Conservation (phyloP, 495 filamentous ascomycete species). For the Bathelium albidoporum region DNA sequence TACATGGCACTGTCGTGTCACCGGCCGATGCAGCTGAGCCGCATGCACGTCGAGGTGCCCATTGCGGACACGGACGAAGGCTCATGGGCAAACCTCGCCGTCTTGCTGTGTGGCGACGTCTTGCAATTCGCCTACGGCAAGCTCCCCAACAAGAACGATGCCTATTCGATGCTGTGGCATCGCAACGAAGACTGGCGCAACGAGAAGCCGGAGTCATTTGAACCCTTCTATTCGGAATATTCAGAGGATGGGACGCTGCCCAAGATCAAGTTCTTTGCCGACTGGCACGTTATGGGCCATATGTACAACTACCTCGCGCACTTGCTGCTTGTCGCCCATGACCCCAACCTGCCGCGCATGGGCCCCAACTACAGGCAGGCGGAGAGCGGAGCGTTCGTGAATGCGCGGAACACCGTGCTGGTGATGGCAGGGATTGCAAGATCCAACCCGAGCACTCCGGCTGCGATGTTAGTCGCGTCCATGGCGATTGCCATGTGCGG, state of each 20-base stretch:
- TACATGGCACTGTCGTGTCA: background rate
- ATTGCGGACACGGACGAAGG: background rate
- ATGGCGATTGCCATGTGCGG: slow-evolving; percentile 30
- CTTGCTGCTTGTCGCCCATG: background rate
- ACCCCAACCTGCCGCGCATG: background rate
- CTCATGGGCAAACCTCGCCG: background rate
- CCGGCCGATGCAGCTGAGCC: background rate
- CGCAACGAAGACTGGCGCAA: background rate
- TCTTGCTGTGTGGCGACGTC: background rate
- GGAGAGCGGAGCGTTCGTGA: slow-evolving; percentile 10
- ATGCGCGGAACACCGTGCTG: slow-evolving; percentile 7
- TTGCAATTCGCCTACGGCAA: background rate
- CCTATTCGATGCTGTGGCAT: background rate
- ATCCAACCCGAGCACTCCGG: slow-evolving; percentile 25
- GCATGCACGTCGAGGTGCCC: background rate
- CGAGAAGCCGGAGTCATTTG: background rate
- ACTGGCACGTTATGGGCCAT: slow-evolving; percentile 1
- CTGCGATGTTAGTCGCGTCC: slow-evolving; percentile 23
- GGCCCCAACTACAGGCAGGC: background rate
- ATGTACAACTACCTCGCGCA: background rate
- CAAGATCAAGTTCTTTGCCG: background rate
- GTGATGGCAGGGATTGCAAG: slow-evolving; percentile 27
- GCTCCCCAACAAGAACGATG: background rate
- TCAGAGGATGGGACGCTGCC: background rate
- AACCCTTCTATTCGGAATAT: background rate